Conservation (phyloP, 1,284 basidiomycete species). For the Ustilago xerochloae region DNA sequence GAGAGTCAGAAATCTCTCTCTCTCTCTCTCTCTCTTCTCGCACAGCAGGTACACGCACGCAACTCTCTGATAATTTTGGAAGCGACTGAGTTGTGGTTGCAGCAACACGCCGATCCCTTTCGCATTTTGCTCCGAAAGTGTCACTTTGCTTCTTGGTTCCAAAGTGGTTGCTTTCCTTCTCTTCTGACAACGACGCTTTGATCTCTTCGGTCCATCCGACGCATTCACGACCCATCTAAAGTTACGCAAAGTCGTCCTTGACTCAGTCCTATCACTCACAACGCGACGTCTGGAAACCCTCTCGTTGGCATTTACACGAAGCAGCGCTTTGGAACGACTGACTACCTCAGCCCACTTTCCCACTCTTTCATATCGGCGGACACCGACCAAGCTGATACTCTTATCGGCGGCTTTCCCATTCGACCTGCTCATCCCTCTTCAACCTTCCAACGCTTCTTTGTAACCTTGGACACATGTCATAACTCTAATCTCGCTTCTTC, state of each 20-base stretch:
- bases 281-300: no score
- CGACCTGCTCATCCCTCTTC: background rate
- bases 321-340: background rate
- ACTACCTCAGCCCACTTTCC: background rate
- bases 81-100: background rate
- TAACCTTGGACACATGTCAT: slow-evolving; percentile 14
- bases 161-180: background rate
- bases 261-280: no score
- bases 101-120: slow-evolving; percentile 2
- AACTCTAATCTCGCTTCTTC: background rate
- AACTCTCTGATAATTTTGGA: background rate
- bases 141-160: slow-evolving; percentile 4
- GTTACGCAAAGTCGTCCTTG: no score
- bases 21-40: no score
- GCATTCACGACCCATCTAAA: background rate
- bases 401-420: background rate
- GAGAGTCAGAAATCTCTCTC: no score
- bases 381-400: background rate
- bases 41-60: background rate
- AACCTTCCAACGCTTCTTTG: background rate
- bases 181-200: background rate
- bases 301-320: background rate
- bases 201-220: background rate
- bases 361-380: background rate
- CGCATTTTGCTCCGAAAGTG: slow-evolving; percentile 1